A percentile compares a stretch with the other conserved stretches of the same genome.
Evolutionary conservation across 352 stramenopile genomes (phyloP).

Genomic region (Phytophthora colocasiae): DNA sequence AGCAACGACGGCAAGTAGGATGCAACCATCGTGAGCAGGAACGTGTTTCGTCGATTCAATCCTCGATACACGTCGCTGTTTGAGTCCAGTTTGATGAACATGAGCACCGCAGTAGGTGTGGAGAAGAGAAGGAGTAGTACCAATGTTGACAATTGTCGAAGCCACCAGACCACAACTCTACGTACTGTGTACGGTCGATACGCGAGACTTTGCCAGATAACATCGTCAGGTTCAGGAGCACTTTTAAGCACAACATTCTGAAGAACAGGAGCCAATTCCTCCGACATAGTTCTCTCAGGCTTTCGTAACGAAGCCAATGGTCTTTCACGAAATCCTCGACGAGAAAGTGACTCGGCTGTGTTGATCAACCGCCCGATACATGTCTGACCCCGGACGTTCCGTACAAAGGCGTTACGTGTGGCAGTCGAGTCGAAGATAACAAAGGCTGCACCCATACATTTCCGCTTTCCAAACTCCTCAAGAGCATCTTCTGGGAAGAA

Average conservation of each 20-base stretch:
- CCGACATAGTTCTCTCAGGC: conserved; percentile 11
- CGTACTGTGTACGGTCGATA: conserved; percentile 62
- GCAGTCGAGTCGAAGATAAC: conserved; percentile 73
- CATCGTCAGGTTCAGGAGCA: conserved; percentile 78
- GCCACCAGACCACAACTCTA: conserved; percentile 44
- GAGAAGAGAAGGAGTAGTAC: conserved; percentile 74
- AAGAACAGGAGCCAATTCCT: conserved; percentile 51
- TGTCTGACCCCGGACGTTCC: conserved; percentile 53
- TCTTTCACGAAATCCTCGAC: conserved; percentile 29
- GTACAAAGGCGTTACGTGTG: conserved; percentile 68
- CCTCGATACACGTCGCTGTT: conserved; percentile 63
- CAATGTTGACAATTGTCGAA: conserved; percentile 61
- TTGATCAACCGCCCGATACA: conserved; percentile 51
- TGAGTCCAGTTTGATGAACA: conserved; percentile 86
- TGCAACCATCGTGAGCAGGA: conserved; percentile 67
- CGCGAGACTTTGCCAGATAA: conserved; percentile 79
- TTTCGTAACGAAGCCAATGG: conserved; percentile 23
- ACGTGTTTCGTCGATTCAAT: conserved; percentile 50
- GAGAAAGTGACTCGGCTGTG: conserved; percentile 36
- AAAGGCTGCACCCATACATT: conserved; percentile 74
- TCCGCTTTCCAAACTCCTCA: conserved; percentile 59
- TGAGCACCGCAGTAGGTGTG: conserved; percentile 77
- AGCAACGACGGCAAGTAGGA: conserved; percentile 80
- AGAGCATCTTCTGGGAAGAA: conserved; percentile 77
- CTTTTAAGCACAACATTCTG: conserved; percentile 63